phyloP scores from a whole-genome alignment of 2,329 filamentous ascomycete genomes.

The Colletotrichum orchidophilum region DNA sequence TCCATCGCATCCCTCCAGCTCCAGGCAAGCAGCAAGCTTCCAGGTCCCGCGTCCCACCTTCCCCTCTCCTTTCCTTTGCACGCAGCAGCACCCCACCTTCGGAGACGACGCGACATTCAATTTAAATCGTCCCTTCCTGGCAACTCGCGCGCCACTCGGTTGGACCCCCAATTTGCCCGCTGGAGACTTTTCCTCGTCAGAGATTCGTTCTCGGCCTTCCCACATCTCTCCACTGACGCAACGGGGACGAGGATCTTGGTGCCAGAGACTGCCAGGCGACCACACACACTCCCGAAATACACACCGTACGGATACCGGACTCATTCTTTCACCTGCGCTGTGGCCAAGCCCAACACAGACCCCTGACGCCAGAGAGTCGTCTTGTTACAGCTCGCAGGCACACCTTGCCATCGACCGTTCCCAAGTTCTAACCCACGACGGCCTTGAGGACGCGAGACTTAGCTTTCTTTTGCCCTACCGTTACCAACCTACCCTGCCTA shows the following conservation, averaged over 20 bases:
- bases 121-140: slow-evolving; percentile 29
- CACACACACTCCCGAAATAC: neutral
- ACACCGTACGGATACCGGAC: slow-evolving; percentile 5
- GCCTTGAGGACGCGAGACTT: neutral
- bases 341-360: slow-evolving; percentile 22
- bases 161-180: slow-evolving; percentile 32
- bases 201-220: slow-evolving; percentile 18
- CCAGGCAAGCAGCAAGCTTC: neutral
- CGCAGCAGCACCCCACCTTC: slow-evolving; percentile 21
- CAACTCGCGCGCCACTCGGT: slow-evolving; percentile 21
- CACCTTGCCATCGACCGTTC: slow-evolving; percentile 5
- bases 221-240: slow-evolving; percentile 4
- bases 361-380: slow-evolving; percentile 31
- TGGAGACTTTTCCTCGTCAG: slow-evolving; percentile 28
- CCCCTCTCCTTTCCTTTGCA: slow-evolving; percentile 9
- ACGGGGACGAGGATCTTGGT: neutral
- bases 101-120: slow-evolving; percentile 33
- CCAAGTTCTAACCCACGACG: neutral
- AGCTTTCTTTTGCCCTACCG: slow-evolving; percentile 25
- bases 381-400: slow-evolving; percentile 13
- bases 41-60: neutral
- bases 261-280: neutral
- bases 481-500: neutral
- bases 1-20: neutral
- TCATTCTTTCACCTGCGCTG: slow-evolving; percentile 11